Percentiles rank a stretch among this genome's conserved stretches.
Conservation (phyloP, 2,329 filamentous ascomycete species). For the Curvularia eragrostidis region DNA sequence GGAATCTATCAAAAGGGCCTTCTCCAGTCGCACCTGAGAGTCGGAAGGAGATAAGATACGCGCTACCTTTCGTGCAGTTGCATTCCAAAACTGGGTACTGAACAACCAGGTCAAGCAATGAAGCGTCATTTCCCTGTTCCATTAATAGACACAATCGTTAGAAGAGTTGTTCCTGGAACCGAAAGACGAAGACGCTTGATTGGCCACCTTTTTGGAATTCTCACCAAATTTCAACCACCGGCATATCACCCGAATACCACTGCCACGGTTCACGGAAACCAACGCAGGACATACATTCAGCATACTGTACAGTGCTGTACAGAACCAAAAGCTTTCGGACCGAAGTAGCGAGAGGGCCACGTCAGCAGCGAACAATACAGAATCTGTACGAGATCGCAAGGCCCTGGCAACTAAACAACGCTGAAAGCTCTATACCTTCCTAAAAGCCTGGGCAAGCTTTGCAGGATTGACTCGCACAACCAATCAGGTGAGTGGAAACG, state of each 20-base stretch:
- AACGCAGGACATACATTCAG: neutral
- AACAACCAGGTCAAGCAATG: neutral
- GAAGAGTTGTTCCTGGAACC: neutral
- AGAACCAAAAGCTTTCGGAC: slow-evolving; percentile 1
- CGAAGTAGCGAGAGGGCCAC: neutral
- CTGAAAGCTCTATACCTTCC: neutral
- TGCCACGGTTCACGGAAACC: neutral
- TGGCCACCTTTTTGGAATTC: neutral
- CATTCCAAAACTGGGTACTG: neutral
- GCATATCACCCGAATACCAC: neutral
- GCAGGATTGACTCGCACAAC: neutral
- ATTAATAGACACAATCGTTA: neutral
- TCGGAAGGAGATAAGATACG: neutral
- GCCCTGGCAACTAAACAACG: neutral
- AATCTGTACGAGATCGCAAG: neutral
- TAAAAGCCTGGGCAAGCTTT: neutral
- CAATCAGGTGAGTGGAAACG: neutral
- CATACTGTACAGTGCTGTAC: too few relatives aligned
- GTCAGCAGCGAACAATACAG: neutral
- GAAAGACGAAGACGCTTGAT: neutral
- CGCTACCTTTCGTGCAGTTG: neutral
- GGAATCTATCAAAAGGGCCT: slow-evolving; percentile 4
- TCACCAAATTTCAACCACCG: neutral
- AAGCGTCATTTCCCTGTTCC: neutral
- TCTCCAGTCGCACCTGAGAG: neutral